phyloP scores from a whole-genome alignment of 805 yeast genomes.

The Clavispora phyllophila region DNA sequence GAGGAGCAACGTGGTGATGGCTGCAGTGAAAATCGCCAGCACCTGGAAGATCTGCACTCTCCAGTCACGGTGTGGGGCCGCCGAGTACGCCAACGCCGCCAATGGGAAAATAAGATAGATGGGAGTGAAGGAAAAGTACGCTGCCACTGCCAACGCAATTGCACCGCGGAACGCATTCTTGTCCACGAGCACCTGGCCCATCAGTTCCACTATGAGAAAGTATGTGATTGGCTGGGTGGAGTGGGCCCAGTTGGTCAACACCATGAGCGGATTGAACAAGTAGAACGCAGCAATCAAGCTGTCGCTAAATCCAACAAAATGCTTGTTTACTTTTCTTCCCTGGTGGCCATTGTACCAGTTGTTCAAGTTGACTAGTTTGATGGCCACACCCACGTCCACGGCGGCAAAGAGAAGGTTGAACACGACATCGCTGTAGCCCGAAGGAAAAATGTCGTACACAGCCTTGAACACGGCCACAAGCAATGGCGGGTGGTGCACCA shows the following conservation, averaged over 20 bases:
- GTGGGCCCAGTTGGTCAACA: slow-evolving; percentile 62
- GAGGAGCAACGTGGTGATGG: slow-evolving; percentile 23
- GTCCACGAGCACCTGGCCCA: slow-evolving; percentile 40
- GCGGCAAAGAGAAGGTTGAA: slow-evolving; percentile 47
- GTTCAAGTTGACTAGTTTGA: slow-evolving; percentile 47
- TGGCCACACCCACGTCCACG: slow-evolving; percentile 56
- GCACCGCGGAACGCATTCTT: slow-evolving; percentile 41
- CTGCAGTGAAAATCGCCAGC: slow-evolving; percentile 8
- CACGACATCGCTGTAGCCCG: slow-evolving; percentile 11
- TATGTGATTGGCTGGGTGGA: slow-evolving; percentile 63
- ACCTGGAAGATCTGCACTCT: slow-evolving; percentile 6
- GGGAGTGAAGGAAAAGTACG: slow-evolving; percentile 62
- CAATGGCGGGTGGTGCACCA: slow-evolving; percentile 81
- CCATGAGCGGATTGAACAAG: slow-evolving; percentile 74
- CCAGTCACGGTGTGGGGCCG: slow-evolving; percentile 11
- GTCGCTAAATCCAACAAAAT: slow-evolving; percentile 25
- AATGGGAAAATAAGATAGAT: slow-evolving; percentile 57
- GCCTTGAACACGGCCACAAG: slow-evolving; percentile 46
- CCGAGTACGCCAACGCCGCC: slow-evolving; percentile 29
- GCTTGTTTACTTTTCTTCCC: slow-evolving; percentile 13
- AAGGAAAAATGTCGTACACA: slow-evolving; percentile 22
- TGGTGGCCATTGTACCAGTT: slow-evolving; percentile 30
- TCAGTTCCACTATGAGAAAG: slow-evolving; percentile 46
- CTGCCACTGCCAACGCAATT: slow-evolving; percentile 53
- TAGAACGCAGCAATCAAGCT: slow-evolving; percentile 58